Conservation (phyloP, 192 early-diverging fungal species). For the Podila horticola region DNA sequence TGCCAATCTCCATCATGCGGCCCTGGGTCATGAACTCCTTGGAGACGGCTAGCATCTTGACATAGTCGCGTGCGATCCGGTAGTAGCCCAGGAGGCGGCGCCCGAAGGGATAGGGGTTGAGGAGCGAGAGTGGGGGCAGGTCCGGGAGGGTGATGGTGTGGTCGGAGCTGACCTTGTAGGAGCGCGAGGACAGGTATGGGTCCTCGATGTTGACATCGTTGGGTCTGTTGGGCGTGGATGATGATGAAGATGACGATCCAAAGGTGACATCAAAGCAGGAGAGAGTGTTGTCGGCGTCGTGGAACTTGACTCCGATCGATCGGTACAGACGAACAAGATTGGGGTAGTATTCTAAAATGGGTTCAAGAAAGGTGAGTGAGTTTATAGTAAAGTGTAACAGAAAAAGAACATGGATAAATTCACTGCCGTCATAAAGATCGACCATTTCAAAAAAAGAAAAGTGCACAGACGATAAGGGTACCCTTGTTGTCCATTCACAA, state of each 20-base stretch:
- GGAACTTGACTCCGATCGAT: conserved; percentile 45
- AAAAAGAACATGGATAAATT: not conserved
- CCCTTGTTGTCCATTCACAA: not conserved
- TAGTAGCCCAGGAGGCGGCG: conserved; percentile 48
- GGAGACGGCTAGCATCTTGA: conserved; percentile 38
- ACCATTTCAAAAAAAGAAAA: not conserved
- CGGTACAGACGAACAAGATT: conserved; percentile 44
- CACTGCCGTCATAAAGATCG: not conserved
- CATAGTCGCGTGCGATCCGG: conserved; percentile 48
- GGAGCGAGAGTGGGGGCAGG: conserved; percentile 36
- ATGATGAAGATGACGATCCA: conserved; percentile 4
- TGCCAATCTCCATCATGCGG: conserved; percentile 50
- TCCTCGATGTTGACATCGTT: conserved; percentile 27
- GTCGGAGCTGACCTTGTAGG: conserved; percentile 43
- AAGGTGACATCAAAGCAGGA: conserved; percentile 50
- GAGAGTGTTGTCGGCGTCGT: conserved; percentile 49
- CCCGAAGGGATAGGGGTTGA: conserved; percentile 49
- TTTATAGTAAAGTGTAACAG: too few relatives aligned
- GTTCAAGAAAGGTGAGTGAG: too few relatives aligned
- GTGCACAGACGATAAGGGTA: not conserved
- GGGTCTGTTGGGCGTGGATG: not conserved
- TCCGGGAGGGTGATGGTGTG: conserved; percentile 51
- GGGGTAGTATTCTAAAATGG: conserved; percentile 43
- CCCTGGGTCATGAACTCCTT: conserved; percentile 51
- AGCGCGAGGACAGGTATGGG: conserved; percentile 42